A percentile compares a stretch with the other conserved stretches of the same genome.
These are phyloP conservation scores for Candida khao-thaluensis DNA, from an alignment of 805 yeast genomes.

Conservation along the genomic window DNA sequence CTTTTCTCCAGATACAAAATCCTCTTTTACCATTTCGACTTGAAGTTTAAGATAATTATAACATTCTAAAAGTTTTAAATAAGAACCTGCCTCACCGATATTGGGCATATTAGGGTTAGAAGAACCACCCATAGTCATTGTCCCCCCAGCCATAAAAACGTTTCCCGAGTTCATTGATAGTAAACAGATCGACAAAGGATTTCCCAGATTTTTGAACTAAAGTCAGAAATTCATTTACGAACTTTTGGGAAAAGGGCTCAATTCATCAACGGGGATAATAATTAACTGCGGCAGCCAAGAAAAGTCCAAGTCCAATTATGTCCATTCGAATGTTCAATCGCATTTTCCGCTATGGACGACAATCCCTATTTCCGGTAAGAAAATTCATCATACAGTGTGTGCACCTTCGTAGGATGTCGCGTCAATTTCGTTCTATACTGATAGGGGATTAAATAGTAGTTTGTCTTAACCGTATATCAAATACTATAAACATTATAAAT, in stretches of 20 bases:
- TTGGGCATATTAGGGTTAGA: slow-evolving; percentile 1
- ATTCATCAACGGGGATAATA: too few species aligned
- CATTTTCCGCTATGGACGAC: too few species aligned
- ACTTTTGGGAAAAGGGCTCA: neutral
- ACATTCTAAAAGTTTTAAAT: slow-evolving; percentile 1
- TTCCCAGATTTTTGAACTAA: too few species aligned
- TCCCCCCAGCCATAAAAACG: slow-evolving; percentile 2
- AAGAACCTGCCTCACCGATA: slow-evolving; percentile 2
- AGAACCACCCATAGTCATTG: slow-evolving; percentile 2
- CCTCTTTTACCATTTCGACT: neutral
- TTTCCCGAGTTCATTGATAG: slow-evolving; percentile 4
- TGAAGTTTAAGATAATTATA: neutral
- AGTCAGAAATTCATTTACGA: too few species aligned
- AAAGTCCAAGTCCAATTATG: too few species aligned
- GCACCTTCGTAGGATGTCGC: too few species aligned
- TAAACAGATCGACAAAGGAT: too few species aligned
- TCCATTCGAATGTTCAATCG: neutral
- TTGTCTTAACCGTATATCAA: neutral
- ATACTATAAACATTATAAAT: neutral
- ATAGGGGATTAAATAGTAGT: too few species aligned
- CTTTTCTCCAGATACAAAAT: neutral
- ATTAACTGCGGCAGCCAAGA: neutral
- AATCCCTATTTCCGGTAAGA: too few species aligned
- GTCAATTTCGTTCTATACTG: too few species aligned
- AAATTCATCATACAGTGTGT: too few species aligned